Base-by-base conservation (phyloP, 2,329 filamentous ascomycete genomes). In the Stylonectria norvegica region DNA sequence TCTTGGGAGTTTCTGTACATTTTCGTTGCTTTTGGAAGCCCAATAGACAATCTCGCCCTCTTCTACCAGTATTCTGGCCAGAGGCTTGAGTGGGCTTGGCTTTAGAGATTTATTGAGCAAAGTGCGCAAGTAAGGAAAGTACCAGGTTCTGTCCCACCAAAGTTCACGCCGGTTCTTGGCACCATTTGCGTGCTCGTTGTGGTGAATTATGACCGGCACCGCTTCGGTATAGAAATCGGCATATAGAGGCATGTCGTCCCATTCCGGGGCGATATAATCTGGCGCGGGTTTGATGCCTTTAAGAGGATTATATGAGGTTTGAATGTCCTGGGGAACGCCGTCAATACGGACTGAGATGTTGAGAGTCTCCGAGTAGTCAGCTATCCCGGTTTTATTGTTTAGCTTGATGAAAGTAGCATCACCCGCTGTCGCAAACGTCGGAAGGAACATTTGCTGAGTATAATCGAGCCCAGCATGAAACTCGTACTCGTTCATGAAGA, bases 61-160 rank as follows among this genome's bases (percentile, higher is more conserved):
- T 5, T 18, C 6, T 3, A 35, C 30, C 4, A 30, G 22, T 5
- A 39, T n/a, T 2, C 10, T 27, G 3, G 20, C 36, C 27, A 43
- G 20, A 4, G 41, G 36, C 11, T 32, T 8, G 18, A 32, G 14
- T 25, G 10, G 5, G 5, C 32, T 8, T 34, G 19, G 37, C 38
- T 42, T 20, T 5, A 38, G 10, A 15, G 53, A 47, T 20, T 34
- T 33, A 30, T 57, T 42, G 16, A 55, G 9, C 1, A 57, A 45
- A 12, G 40, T 43, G 9, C 52, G 47, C 28, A 56, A 33, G n/a
- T 55, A 43, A 5, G 54, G 52, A 25, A 56, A 56, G 31, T 38
- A 53, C 54, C 50, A 56, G 1, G 45, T 56, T 5, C 33, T 32
- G 22, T 50, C 32, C 49, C 51, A 52, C 51, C 48, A 53, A 8